Percentiles rank a stretch among this genome's conserved stretches.
Evolutionary conservation across 192 early-diverging fungal genomes (phyloP).

Genomic region (Podila epigama): DNA sequence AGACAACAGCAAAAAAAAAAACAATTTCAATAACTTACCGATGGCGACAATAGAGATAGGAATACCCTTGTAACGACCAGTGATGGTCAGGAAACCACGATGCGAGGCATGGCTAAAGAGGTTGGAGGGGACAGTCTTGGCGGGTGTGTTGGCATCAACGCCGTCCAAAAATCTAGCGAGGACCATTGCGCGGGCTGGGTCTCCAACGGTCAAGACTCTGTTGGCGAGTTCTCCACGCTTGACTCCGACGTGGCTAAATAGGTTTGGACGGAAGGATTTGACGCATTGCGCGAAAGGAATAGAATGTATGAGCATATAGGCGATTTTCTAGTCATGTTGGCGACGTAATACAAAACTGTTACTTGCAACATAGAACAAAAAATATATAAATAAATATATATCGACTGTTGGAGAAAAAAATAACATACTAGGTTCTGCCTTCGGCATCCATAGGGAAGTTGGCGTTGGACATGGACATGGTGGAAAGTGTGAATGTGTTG

Average conservation of each 20-base stretch:
- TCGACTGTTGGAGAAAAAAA: not conserved
- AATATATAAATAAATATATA: not conserved
- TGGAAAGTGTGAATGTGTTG: constrained; percentile 1
- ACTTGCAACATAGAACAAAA: not conserved
- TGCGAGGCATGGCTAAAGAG: constrained; percentile 59
- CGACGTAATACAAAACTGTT: not conserved
- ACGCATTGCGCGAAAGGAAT: not conserved
- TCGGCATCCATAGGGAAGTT: constrained; percentile 83
- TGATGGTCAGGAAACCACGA: constrained; percentile 87
- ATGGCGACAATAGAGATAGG: constrained; percentile 89
- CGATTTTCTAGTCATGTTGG: too few relatives aligned
- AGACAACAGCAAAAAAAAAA: not conserved
- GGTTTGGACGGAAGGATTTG: not conserved
- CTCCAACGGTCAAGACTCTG: constrained; percentile 89
- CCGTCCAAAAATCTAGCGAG: constrained; percentile 71
- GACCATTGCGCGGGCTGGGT: constrained; percentile 72
- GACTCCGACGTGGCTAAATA: constrained; percentile 78
- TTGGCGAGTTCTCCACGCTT: constrained; percentile 85
- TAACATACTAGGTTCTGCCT: constrained; percentile 73
- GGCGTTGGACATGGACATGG: constrained; percentile 63
- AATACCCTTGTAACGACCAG: constrained; percentile 76
- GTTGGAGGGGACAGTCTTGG: constrained; percentile 55
- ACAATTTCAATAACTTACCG: constrained; percentile 6
- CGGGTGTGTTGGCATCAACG: constrained; percentile 28
- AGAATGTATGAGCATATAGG: not conserved